phyloP scores from a whole-genome alignment of 2,329 filamentous ascomycete species.

The Hysterium pulicare region DNA sequence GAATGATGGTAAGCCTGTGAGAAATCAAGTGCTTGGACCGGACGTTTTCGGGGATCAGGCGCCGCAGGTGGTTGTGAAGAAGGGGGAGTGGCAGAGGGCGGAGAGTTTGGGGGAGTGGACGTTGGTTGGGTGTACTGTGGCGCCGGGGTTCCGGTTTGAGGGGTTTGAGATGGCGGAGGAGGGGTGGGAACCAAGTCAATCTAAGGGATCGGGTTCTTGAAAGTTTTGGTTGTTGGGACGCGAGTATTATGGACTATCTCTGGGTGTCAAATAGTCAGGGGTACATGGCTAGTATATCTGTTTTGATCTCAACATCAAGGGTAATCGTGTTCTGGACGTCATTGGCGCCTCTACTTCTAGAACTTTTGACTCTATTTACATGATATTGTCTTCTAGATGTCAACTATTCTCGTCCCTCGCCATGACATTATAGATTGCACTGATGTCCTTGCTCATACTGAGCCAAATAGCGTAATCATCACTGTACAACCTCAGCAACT shows the following conservation, averaged over 20 bases:
- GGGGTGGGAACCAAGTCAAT: slow-evolving; percentile 26
- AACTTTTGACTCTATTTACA: slow-evolving; percentile 23
- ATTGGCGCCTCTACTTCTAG: slow-evolving; percentile 48
- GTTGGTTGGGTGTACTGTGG: slow-evolving; percentile 41
- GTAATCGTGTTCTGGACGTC: slow-evolving; percentile 43
- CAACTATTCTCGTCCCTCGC: slow-evolving; percentile 42
- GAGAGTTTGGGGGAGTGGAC: slow-evolving; percentile 48
- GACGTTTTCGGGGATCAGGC: slow-evolving; percentile 43
- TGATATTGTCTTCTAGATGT: slow-evolving; percentile 37
- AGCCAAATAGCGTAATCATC: too few relatives aligned
- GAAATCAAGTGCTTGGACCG: slow-evolving; percentile 37
- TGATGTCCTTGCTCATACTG: background rate
- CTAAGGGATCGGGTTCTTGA: background rate
- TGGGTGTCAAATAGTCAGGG: background rate
- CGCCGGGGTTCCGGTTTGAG: slow-evolving; percentile 25
- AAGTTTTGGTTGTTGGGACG: background rate
- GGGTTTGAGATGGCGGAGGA: slow-evolving; percentile 28
- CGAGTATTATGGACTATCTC: background rate
- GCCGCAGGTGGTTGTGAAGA: slow-evolving; percentile 45
- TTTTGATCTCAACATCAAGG: slow-evolving; percentile 43
- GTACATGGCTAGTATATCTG: slow-evolving; percentile 33
- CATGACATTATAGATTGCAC: background rate
- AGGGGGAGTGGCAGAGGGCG: slow-evolving; percentile 47
- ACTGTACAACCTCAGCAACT: slow-evolving; percentile 24
- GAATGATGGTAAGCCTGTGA: slow-evolving; percentile 39